phyloP scores from a whole-genome alignment of 1,139 yeast species.

The Hansenula sp. region DNA sequence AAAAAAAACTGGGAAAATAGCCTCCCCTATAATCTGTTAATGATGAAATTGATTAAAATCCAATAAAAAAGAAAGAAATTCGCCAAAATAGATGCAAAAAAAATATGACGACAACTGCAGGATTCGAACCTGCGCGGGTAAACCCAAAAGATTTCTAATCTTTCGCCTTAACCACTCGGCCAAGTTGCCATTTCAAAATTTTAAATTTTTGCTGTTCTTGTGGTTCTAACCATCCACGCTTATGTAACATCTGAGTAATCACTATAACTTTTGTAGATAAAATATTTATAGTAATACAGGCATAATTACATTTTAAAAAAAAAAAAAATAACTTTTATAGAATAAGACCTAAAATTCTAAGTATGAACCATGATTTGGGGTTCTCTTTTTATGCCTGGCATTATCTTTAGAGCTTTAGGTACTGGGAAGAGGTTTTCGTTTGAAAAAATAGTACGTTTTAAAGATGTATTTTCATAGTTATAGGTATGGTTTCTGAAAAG shows the following conservation, averaged over 20 bases:
- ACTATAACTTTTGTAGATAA: background rate
- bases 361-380: too few relatives aligned
- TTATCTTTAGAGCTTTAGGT: too few relatives aligned
- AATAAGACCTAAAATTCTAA: too few relatives aligned
- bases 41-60: too few relatives aligned
- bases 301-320: too few relatives aligned
- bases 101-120: slow-evolving; percentile 40
- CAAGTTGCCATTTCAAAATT: slow-evolving; percentile 32
- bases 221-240: background rate
- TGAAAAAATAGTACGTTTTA: too few relatives aligned
- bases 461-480: too few relatives aligned
- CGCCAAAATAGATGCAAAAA: slow-evolving; percentile 10
- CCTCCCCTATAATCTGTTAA: background rate
- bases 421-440: too few relatives aligned
- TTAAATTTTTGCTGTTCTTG: background rate
- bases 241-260: background rate
- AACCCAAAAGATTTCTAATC: slow-evolving; percentile 49
- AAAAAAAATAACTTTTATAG: too few relatives aligned
- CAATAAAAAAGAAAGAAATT: background rate
- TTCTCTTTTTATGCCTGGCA: too few relatives aligned
- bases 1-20: background rate
- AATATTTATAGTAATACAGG: too few relatives aligned
- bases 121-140: slow-evolving; percentile 47
- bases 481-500: too few relatives aligned
- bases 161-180: slow-evolving; percentile 54